Percentiles rank a stretch among this genome's conserved stretches.
phyloP scores from a whole-genome alignment of 495 filamentous ascomycete genomes.

The Tuber umbilicatum region DNA sequence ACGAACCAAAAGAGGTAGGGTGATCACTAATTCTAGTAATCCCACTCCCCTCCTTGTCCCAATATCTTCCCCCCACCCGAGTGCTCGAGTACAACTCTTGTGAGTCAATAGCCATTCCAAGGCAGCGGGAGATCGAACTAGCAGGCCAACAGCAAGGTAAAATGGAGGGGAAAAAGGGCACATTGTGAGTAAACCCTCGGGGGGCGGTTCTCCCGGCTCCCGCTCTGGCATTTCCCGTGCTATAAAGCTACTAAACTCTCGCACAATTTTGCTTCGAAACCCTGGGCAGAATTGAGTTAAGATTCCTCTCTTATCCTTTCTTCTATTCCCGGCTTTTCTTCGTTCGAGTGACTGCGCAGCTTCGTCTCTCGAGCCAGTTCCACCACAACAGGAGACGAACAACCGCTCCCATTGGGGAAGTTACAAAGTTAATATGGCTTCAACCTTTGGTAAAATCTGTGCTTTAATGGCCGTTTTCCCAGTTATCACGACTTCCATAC shows the following conservation, averaged over 20 bases:
- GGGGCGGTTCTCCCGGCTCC: background rate
- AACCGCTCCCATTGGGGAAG: background rate
- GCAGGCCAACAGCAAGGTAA: no score
- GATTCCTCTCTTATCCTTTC: background rate
- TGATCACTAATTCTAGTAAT: no score
- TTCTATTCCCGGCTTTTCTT: background rate
- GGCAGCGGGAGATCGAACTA: background rate
- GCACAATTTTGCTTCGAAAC: background rate
- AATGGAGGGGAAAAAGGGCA: no score
- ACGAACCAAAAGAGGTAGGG: no score
- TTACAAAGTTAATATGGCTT: background rate
- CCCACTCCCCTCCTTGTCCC: no score
- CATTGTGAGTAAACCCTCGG: background rate
- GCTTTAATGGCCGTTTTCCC: background rate
- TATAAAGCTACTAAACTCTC: background rate
- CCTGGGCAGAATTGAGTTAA: background rate
- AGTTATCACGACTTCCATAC: background rate
- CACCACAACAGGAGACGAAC: background rate
- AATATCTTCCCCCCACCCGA: no score
- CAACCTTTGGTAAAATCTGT: background rate
- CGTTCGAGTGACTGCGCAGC: background rate
- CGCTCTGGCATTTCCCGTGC: background rate
- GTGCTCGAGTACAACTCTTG: background rate
- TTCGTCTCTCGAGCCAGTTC: background rate
- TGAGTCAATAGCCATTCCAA: background rate